Base-by-base conservation (phyloP, 225 moss, liverwort and hornwort genomes). In the Pseudisothecium myosuroides region DNA sequence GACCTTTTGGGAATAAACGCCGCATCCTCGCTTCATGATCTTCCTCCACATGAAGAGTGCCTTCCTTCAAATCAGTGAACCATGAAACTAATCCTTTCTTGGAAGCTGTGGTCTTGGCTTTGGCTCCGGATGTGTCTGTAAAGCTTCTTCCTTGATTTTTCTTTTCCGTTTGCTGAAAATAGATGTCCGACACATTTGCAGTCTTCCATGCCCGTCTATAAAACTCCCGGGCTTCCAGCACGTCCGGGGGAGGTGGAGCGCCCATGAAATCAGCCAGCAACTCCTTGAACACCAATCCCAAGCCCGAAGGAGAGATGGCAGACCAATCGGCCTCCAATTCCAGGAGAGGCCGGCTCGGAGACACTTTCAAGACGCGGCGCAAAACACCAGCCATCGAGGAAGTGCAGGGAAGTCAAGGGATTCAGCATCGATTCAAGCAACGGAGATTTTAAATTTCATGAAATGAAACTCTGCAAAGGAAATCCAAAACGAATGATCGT, bases 251-350 rank as follows among this genome's bases (percentile, higher is more conserved):
- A 11, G 94, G 92, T 6, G 97, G 97, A 75, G 94, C 97, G n/a
- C 96, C 97, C 88, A 95, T 93, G 52, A 97, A 90, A 86, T 96
- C 96, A 16, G 97, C 94, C 50, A 97, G 90, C 69, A 97, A 89
- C 80, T 95, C 96, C 84, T 95, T 94, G 89, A 97, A 95, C 36
- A 97, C 76, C 89, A 97, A 87, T 14, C 97, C 96, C 24, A 96
- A 88, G 43, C 94, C 95, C 58, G 90, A 88, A n/a, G 93, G 95
- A 24, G 97, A 97, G 20, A 97, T 93, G 31, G 90, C 95, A 41
- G 96, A 97, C 96, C 96, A 97, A 81, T 97, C 97, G 73, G 91
- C 97, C 87, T 96, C 91, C 72, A 96, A 91, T 73, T 93, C 87
- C 84, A 91, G 74, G n/a, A 90, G 81, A 74, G 89, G 90, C 23